Evolutionary conservation across 2,329 filamentous ascomycete genomes (phyloP), one percentile per base, ranked within the genome.

Genomic region (Hypoxylon rubiginosum): DNA sequence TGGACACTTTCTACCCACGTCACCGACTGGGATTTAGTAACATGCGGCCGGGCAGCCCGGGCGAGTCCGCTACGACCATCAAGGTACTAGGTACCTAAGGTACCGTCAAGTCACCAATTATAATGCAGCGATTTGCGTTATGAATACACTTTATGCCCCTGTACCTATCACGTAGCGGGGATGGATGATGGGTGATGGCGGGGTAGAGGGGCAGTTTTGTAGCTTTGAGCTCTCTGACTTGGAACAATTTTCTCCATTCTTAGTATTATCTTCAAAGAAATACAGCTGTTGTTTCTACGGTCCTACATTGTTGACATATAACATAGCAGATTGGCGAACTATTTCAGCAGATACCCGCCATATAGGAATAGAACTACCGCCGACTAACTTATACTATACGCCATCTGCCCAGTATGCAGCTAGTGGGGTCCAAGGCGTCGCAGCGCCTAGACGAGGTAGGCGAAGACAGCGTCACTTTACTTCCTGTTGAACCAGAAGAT

Each of bases 401-500:
- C 24, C 26, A 51, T 51, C 32, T 49, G 24, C 28, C 41, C 24
- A 72, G 54, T 15, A 82, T 82, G 80, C 80, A 80, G 64, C 75
- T 82, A 41, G 74, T 79, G 21, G 74, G 76, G 13, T 76, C 77
- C 6, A 82, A 82, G 60, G 76, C 75, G 59, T 77, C 79, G 39
- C 73, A 75, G 53, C 73, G 76, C 51, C 71, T 82, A 49, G 75
- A 79, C 56, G 77, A 78, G 32, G 68, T 82, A 51, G 79, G 77
- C 58, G 79, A 82, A 61, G 78, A 74, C 11, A 78, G 79, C 61
- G 74, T 83, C 17, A 74, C 76, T 11, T 75, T 83, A n/a, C 68
- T 82, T 17, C 79, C 81, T 17, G 73, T 74, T 28, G 81, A 82
- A 28, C 79, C 81, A 36, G 81, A 83, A 64, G 81, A 83, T 65